phyloP scores from a whole-genome alignment of 768 basidiomycete genomes.

The Leucogyrophana mollusca region DNA sequence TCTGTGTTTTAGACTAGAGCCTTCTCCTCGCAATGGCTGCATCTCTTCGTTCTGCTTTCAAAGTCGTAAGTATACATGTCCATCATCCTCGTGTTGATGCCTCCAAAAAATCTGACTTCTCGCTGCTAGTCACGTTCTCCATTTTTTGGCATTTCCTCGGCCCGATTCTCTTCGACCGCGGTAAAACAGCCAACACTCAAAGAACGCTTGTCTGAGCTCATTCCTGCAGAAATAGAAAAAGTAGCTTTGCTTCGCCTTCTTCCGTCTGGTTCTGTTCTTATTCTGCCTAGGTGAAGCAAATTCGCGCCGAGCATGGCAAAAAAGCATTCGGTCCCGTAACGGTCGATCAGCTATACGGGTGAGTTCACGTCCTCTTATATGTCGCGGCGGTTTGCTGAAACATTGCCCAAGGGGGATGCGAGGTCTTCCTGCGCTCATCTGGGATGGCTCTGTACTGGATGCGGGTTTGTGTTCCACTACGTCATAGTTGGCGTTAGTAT shows the following conservation, averaged over 20 bases:
- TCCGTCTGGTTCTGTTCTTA: slow-evolving; percentile 8
- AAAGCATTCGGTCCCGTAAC: slow-evolving; percentile 90
- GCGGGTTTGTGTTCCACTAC: slow-evolving; percentile 51
- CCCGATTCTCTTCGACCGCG: slow-evolving; percentile 63
- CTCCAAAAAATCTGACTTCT: slow-evolving; percentile 2
- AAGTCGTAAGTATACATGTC: slow-evolving; percentile 32
- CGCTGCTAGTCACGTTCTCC: slow-evolving; percentile 48
- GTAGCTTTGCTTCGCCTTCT: slow-evolving; percentile 8
- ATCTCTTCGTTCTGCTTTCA: slow-evolving; percentile 33
- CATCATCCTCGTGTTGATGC: slow-evolving; percentile 33
- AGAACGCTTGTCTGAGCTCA: slow-evolving; percentile 91
- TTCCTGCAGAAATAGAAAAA: slow-evolving; percentile 71
- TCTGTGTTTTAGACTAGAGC: neutral
- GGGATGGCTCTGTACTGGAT: slow-evolving; percentile 98
- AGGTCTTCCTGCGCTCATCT: slow-evolving; percentile 90
- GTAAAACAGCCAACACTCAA: slow-evolving; percentile 77
- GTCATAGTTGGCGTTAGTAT: neutral
- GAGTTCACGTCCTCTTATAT: slow-evolving; percentile 4
- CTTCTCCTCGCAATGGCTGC: slow-evolving; percentile 40
- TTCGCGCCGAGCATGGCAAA: slow-evolving; percentile 84
- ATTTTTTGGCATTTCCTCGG: slow-evolving; percentile 39
- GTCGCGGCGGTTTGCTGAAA: slow-evolving; percentile 8
- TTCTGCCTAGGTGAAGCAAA: slow-evolving; percentile 66
- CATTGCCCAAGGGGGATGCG: slow-evolving; percentile 68
- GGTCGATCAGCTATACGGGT: slow-evolving; percentile 92